Evolutionary conservation across 805 yeast genomes (phyloP).

Genomic region (Candida railenensis): DNA sequence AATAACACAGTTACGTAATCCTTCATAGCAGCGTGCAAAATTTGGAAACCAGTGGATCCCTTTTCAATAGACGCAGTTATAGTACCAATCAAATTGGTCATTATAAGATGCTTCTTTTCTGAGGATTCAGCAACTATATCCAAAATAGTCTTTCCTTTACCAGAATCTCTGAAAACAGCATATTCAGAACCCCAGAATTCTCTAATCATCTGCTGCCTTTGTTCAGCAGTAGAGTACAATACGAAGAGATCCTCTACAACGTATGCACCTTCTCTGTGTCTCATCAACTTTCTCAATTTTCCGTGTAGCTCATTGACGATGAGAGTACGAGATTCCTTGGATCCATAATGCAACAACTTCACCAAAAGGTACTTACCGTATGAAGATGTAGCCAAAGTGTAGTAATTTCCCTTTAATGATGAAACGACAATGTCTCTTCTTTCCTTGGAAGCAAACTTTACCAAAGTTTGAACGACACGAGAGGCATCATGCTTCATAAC

Average conservation of each 20-base stretch:
- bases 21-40: constrained; percentile 93
- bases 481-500: constrained; percentile 96
- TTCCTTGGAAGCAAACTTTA: constrained; percentile 79
- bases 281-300: constrained; percentile 83
- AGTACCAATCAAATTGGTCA: constrained; percentile 75
- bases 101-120: constrained; percentile 75
- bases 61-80: constrained; percentile 89
- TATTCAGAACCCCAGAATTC: constrained; percentile 97
- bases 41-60: constrained; percentile 95
- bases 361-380: constrained; percentile 91
- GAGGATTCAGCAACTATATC: constrained; percentile 67
- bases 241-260: constrained; percentile 92
- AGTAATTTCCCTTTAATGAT: constrained; percentile 72
- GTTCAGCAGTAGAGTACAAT: constrained; percentile 79
- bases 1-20: constrained; percentile 77
- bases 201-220: constrained; percentile 85
- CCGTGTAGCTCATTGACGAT: constrained; percentile 89
- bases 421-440: constrained; percentile 69
- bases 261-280: constrained; percentile 97
- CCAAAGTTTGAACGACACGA: constrained; percentile 90
- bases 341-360: constrained; percentile 88
- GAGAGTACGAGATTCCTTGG: constrained; percentile 71
- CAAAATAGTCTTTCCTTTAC: constrained; percentile 57
- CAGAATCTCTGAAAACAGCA: constrained; percentile 82
- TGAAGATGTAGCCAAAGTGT: constrained; percentile 83